These are phyloP conservation scores for Jatropha curcas DNA, from an alignment of 345 rosid species.

Conservation along the genomic window DNA sequence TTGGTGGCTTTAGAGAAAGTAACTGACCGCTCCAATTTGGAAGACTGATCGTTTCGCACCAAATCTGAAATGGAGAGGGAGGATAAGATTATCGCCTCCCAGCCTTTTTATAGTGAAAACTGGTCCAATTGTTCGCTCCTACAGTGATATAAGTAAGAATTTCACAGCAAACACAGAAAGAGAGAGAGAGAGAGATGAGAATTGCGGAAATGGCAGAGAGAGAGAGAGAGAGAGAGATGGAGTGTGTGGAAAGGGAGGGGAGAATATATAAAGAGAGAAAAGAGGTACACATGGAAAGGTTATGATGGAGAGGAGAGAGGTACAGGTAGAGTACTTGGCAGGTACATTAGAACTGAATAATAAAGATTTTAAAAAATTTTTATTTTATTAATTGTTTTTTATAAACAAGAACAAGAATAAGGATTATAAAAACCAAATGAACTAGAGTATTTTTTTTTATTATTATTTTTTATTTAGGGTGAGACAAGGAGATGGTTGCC, in stretches of 20 bases:
- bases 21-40: background rate
- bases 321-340: conserved; percentile 36
- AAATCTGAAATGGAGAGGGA: no score
- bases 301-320: conserved; percentile 16
- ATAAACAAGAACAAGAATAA: background rate
- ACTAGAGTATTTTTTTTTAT: background rate
- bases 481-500: no score
- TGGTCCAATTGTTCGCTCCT: no score
- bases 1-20: background rate
- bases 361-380: background rate
- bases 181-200: background rate
- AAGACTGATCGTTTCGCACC: no score
- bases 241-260: background rate
- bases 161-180: background rate
- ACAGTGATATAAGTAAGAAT: no score
- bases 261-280: background rate
- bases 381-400: background rate
- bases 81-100: no score
- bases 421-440: no score
- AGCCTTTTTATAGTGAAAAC: no score
- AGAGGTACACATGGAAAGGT: conserved; percentile 22
- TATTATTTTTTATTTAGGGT: no score
- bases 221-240: background rate
- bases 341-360: conserved; percentile 23
- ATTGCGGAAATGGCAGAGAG: background rate